Conservation (phyloP, 2,329 filamentous ascomycete genomes). For the Neofusicoccum laricinum region DNA sequence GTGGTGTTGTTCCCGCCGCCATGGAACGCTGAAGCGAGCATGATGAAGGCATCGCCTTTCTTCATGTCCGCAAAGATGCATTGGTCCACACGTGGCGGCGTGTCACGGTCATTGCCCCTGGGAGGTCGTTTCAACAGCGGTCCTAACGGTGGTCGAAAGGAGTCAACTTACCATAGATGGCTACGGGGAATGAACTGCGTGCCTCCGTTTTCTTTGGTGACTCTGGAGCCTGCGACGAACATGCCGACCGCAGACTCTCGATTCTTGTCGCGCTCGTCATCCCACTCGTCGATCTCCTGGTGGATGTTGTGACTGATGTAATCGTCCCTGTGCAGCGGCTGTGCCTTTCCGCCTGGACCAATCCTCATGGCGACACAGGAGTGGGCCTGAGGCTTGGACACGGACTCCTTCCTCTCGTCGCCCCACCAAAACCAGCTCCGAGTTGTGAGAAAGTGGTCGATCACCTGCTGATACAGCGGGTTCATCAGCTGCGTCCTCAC, state of each 20-base stretch:
- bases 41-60: slow-evolving; percentile 21
- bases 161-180: neutral
- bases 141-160: neutral
- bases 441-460: slow-evolving; percentile 27
- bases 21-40: slow-evolving; percentile 19
- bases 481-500: slow-evolving; percentile 24
- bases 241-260: slow-evolving; percentile 8
- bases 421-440: slow-evolving; percentile 29
- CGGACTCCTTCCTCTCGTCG: slow-evolving; percentile 24
- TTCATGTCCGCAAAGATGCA: slow-evolving; percentile 19
- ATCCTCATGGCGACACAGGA: slow-evolving; percentile 20
- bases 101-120: slow-evolving; percentile 1
- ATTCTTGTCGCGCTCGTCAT: neutral
- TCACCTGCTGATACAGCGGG: slow-evolving; percentile 26
- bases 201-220: slow-evolving; percentile 8
- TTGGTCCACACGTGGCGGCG: neutral
- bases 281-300: neutral
- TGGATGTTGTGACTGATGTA: slow-evolving; percentile 12
- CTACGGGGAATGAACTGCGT: slow-evolving; percentile 4
- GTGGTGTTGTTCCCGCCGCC: slow-evolving; percentile 17
- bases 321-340: slow-evolving; percentile 11
- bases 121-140: neutral
- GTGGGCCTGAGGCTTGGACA: slow-evolving; percentile 26
- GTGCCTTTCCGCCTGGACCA: neutral
- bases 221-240: slow-evolving; percentile 2